A percentile compares a stretch with the other conserved stretches of the same genome.
Evolutionary conservation across 1,139 yeast genomes (phyloP).

Genomic region (Yamadazyma triangularis): DNA sequence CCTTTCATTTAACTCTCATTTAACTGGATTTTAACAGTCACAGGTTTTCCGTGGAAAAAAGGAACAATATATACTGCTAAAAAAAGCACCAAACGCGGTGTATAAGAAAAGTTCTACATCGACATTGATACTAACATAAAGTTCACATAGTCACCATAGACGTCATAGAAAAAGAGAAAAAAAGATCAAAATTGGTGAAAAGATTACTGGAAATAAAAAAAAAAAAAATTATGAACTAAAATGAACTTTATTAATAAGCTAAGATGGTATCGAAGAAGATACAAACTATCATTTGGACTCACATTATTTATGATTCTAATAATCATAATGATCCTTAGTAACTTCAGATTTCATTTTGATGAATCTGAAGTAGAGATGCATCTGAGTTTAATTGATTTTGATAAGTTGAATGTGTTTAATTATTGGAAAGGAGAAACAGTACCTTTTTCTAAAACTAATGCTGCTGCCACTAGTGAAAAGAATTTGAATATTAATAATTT

Average conservation of each 20-base stretch:
- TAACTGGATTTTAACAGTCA: no score
- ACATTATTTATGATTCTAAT: constrained; percentile 2
- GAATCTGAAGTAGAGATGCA: constrained; percentile 11
- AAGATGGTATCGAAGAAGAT: constrained; percentile 1
- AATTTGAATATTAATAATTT: constrained; percentile 12
- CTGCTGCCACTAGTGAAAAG: constrained; percentile 11
- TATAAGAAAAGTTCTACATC: no score
- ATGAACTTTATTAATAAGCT: neutral
- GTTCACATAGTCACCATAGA: no score
- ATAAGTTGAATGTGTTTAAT: neutral
- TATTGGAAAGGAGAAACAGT: constrained; percentile 6
- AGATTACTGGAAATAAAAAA: no score
- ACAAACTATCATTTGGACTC: constrained; percentile 1
- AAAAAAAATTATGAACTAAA: neutral
- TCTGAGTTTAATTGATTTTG: constrained; percentile 3
- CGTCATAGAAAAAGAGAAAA: no score
- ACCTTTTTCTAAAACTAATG: constrained; percentile 13
- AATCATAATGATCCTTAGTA: constrained; percentile 1
- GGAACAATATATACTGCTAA: no score
- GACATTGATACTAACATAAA: no score
- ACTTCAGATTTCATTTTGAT: constrained; percentile 2
- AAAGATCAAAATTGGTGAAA: no score
- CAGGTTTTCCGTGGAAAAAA: no score
- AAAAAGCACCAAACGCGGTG: no score
- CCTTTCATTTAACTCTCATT: no score